A percentile compares a stretch with the other conserved stretches of the same genome.
Conservation (phyloP, 768 basidiomycete species). For the Mycena filopes region DNA sequence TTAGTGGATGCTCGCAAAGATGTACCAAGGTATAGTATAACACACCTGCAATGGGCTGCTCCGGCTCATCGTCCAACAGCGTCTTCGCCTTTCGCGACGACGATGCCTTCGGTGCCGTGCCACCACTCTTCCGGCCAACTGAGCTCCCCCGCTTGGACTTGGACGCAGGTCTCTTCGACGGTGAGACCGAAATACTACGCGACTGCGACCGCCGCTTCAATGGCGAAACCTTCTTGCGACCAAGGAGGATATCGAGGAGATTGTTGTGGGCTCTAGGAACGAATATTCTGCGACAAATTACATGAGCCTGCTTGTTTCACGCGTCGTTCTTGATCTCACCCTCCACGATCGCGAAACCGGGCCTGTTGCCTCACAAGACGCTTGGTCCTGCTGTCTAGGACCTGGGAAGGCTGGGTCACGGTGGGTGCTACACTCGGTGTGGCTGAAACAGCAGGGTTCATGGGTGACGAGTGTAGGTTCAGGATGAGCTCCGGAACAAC, state of each 20-base stretch:
- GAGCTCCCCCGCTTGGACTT: slow-evolving; percentile 10
- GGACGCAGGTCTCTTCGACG: slow-evolving; percentile 12
- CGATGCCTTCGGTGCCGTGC: slow-evolving; percentile 9
- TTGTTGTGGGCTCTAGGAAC: slow-evolving; percentile 52
- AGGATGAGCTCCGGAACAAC: too few relatives aligned
- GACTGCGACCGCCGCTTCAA: slow-evolving; percentile 20
- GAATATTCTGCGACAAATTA: slow-evolving; percentile 47
- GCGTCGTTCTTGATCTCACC: slow-evolving; percentile 50
- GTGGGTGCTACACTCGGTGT: slow-evolving; percentile 16
- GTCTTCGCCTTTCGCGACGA: slow-evolving; percentile 3
- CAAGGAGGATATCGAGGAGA: slow-evolving; percentile 54
- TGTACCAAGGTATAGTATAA: background rate
- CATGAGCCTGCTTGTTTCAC: background rate
- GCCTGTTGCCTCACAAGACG: slow-evolving; percentile 72
- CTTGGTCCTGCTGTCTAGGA: slow-evolving; percentile 69
- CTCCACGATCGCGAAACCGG: slow-evolving; percentile 75
- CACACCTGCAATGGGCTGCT: slow-evolving; percentile 26
- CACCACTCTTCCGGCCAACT: slow-evolving; percentile 21
- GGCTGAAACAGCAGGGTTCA: background rate
- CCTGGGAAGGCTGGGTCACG: slow-evolving; percentile 41
- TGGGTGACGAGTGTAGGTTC: too few relatives aligned
- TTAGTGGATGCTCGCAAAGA: background rate
- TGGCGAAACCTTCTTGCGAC: slow-evolving; percentile 17
- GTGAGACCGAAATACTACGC: slow-evolving; percentile 28
- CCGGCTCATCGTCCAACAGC: background rate